A percentile compares a stretch with the other conserved stretches of the same genome.
Conservation (phyloP, 805 yeast genomes). For the Grigorovia yakushimaensis region DNA sequence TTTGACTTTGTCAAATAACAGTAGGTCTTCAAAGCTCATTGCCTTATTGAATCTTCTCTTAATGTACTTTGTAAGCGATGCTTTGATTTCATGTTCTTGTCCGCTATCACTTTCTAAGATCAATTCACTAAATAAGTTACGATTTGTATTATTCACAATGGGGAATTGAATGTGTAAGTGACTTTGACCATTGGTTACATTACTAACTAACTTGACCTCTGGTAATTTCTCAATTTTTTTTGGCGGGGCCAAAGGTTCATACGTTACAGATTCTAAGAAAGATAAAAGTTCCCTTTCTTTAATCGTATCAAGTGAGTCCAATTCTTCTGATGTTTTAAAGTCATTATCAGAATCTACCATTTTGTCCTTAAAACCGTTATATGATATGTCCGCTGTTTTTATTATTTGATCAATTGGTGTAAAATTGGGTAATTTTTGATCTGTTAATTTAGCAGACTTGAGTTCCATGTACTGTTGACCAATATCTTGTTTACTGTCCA, state of each 20-base stretch:
- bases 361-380: constrained; percentile 19
- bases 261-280: not conserved
- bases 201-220: not conserved
- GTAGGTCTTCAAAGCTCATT: not conserved
- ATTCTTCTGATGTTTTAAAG: not conserved
- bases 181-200: not conserved
- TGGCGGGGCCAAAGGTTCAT: not conserved
- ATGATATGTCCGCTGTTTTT: constrained; percentile 22
- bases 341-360: not conserved
- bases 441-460: constrained; percentile 7
- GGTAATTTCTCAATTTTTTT: not conserved
- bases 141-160: not conserved
- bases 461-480: constrained; percentile 16
- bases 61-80: constrained; percentile 11
- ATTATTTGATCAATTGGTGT: constrained; percentile 26
- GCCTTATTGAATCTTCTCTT: not conserved
- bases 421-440: constrained; percentile 2
- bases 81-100: not conserved
- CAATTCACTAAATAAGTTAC: not conserved
- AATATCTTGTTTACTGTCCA: not conserved
- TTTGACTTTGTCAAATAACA: constrained; percentile 33
- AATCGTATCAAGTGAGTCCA: not conserved
- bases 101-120: not conserved
- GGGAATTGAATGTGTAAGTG: not conserved
- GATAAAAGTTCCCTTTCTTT: not conserved